Percentiles rank a stretch among this genome's conserved stretches.
Evolutionary conservation across 2,329 filamentous ascomycete genomes (phyloP).

Genomic region (Cephalotrichum gorgonifer): DNA sequence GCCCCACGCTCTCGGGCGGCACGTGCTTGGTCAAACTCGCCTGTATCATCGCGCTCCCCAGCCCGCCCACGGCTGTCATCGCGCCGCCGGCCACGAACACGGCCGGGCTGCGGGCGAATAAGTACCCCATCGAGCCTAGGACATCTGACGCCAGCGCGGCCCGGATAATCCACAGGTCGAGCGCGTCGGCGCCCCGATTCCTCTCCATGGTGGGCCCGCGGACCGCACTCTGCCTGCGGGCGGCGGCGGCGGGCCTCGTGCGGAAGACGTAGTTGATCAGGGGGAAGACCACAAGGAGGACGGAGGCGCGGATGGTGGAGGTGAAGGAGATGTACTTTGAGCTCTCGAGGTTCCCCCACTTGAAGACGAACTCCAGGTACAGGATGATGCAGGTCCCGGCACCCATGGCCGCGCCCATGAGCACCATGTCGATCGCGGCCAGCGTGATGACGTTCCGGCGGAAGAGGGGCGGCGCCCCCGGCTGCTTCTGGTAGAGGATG

Average conservation of each 20-base stretch:
- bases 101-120: constrained; percentile 47
- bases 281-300: constrained; percentile 67
- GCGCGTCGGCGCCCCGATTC: constrained; percentile 60
- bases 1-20: constrained; percentile 68
- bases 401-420: constrained; percentile 73
- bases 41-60: constrained; percentile 77
- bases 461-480: constrained; percentile 45
- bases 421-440: constrained; percentile 68
- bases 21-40: constrained; percentile 85
- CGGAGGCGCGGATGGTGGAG: constrained; percentile 65
- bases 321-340: constrained; percentile 73
- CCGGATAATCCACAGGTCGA: constrained; percentile 72
- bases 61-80: constrained; percentile 67
- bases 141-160: constrained; percentile 66
- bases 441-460: constrained; percentile 76
- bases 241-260: constrained; percentile 21
- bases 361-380: constrained; percentile 71
- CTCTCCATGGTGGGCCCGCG: constrained; percentile 28
- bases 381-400: constrained; percentile 71
- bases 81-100: constrained; percentile 65
- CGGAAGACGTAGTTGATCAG: constrained; percentile 67
- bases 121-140: constrained; percentile 65
- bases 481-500: constrained; percentile 65
- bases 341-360: constrained; percentile 73
- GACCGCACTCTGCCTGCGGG: constrained; percentile 26